Conservation (phyloP, 805 yeast species). For the Huiozyma naganishii region DNA sequence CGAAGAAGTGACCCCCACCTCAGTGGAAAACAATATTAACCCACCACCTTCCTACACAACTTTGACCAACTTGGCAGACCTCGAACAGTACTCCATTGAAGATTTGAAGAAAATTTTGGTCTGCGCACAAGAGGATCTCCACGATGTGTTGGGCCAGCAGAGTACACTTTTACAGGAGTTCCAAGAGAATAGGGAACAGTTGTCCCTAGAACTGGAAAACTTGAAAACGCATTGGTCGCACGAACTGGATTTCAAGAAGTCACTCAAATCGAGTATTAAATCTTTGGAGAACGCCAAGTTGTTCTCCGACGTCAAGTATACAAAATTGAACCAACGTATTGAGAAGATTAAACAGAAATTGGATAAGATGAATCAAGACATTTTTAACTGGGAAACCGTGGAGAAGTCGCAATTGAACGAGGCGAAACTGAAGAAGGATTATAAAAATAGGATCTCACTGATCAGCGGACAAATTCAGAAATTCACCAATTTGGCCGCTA, state of each 20-base stretch:
- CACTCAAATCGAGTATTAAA: slow-evolving; percentile 25
- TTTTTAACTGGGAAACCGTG: slow-evolving; percentile 17
- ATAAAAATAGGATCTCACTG: slow-evolving; percentile 4
- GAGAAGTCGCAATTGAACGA: slow-evolving; percentile 11
- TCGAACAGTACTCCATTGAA: slow-evolving; percentile 22
- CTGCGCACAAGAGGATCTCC: slow-evolving; percentile 27
- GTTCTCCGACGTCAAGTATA: slow-evolving; percentile 22
- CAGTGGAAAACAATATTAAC: slow-evolving; percentile 1
- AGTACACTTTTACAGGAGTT: slow-evolving; percentile 20
- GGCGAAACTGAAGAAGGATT: slow-evolving; percentile 9
- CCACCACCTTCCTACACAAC: slow-evolving; percentile 19
- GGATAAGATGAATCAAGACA: slow-evolving; percentile 21
- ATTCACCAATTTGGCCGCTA: slow-evolving; percentile 5
- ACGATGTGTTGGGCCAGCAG: slow-evolving; percentile 24
- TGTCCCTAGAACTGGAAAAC: slow-evolving; percentile 22
- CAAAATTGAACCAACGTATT: slow-evolving; percentile 21
- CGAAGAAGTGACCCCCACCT: neutral
- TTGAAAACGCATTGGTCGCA: slow-evolving; percentile 25
- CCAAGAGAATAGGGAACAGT: slow-evolving; percentile 20
- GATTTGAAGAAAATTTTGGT: slow-evolving; percentile 25
- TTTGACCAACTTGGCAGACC: slow-evolving; percentile 20
- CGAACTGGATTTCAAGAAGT: slow-evolving; percentile 24
- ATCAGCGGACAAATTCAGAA: slow-evolving; percentile 7
- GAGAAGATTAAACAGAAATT: slow-evolving; percentile 16
- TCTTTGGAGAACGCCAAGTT: slow-evolving; percentile 26